phyloP scores from a whole-genome alignment of 2,329 filamentous ascomycete species.

The Herpotrichia juniperi region DNA sequence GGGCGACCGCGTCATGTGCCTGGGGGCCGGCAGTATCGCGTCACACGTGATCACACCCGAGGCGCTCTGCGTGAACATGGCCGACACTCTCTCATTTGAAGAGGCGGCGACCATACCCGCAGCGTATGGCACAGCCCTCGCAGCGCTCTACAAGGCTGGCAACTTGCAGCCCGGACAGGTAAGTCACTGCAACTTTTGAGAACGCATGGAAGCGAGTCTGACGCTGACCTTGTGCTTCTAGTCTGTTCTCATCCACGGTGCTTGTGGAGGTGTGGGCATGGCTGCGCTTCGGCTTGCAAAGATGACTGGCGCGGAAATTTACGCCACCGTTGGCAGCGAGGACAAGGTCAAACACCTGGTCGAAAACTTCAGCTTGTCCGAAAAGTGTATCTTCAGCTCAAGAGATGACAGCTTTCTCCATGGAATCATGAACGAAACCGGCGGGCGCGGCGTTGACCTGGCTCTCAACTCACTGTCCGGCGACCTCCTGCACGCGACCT shows the following conservation, averaged over 20 bases:
- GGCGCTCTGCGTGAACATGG: slow-evolving; percentile 21
- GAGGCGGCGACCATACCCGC: slow-evolving; percentile 32
- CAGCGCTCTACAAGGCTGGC: slow-evolving; percentile 26
- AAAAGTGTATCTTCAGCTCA: slow-evolving; percentile 32
- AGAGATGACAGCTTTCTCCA: slow-evolving; percentile 24
- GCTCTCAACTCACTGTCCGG: slow-evolving; percentile 31
- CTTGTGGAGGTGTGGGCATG: slow-evolving; percentile 21
- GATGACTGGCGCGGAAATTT: slow-evolving; percentile 16
- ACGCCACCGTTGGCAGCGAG: slow-evolving; percentile 31
- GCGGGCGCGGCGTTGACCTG: slow-evolving; percentile 33
- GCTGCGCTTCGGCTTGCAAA: slow-evolving; percentile 21
- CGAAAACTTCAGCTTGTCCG: slow-evolving; percentile 28
- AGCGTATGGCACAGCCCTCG: slow-evolving; percentile 29
- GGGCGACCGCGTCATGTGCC: slow-evolving; percentile 23
- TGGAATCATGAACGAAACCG: slow-evolving; percentile 22
- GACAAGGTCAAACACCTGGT: slow-evolving; percentile 31
- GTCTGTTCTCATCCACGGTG: background rate
- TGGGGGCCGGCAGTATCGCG: slow-evolving; percentile 8
- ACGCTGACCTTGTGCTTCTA: background rate
- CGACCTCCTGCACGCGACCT: slow-evolving; percentile 41
- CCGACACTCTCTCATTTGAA: slow-evolving; percentile 29
- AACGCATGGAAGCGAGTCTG: background rate
- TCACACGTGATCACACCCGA: slow-evolving; percentile 1
- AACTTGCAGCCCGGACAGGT: slow-evolving; percentile 20
- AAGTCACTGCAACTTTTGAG: background rate